phyloP scores from a whole-genome alignment of 192 early-diverging fungal species.

The Podila verticillata region DNA sequence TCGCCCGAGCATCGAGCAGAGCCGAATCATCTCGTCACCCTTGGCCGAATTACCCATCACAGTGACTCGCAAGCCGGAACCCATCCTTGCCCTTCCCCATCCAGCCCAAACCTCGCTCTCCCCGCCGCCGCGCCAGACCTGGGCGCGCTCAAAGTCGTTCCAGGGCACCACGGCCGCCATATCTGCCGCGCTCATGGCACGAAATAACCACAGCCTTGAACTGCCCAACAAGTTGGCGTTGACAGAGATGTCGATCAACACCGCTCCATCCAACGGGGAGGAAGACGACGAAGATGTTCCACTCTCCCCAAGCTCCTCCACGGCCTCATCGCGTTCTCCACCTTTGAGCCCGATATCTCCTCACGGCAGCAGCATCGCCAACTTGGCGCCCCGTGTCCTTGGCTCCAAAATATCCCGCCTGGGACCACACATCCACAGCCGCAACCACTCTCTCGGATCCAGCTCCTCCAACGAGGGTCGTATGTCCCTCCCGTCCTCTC shows the following conservation, averaged over 20 bases:
- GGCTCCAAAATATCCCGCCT: too few species aligned
- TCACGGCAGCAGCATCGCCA: not conserved
- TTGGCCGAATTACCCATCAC: not conserved
- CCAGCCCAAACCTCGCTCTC: not conserved
- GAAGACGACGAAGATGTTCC: not conserved
- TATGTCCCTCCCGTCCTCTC: not conserved
- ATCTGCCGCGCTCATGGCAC: not conserved
- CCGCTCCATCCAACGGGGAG: not conserved
- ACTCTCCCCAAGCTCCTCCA: not conserved
- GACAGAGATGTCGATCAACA: not conserved
- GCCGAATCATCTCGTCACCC: not conserved
- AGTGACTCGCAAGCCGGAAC: not conserved
- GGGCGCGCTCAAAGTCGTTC: not conserved
- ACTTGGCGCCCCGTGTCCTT: not conserved
- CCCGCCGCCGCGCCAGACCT: constrained; percentile 3
- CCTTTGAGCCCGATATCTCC: not conserved
- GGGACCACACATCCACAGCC: not conserved
- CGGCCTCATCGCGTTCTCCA: not conserved
- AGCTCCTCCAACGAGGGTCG: not conserved
- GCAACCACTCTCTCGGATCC: not conserved
- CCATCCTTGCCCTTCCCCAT: not conserved
- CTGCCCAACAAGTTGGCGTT: too few species aligned
- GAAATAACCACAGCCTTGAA: not conserved
- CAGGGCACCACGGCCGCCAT: not conserved
- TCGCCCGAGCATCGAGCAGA: not conserved